These are phyloP conservation scores for Alternaria brassicicola DNA, from an alignment of 2,329 filamentous ascomycete species.

Conservation along the genomic window DNA sequence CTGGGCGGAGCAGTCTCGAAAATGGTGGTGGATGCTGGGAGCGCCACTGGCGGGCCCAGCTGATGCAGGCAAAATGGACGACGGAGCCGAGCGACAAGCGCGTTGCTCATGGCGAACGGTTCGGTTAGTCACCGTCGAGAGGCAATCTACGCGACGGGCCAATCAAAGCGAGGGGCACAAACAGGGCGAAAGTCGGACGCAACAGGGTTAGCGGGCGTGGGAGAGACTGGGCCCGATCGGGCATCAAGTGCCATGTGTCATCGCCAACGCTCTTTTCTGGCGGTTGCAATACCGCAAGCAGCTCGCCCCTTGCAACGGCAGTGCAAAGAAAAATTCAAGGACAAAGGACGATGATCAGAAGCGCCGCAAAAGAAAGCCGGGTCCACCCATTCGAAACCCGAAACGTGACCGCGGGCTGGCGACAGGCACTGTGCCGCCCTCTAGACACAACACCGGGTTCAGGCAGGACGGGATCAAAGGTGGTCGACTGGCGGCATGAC, in stretches of 20 bases:
- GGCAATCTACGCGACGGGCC: slow-evolving; percentile 36
- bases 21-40: slow-evolving; percentile 36
- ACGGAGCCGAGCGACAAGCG: slow-evolving; percentile 10
- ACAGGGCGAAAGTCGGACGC: slow-evolving; percentile 23
- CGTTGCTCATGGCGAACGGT: slow-evolving; percentile 15
- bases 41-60: slow-evolving; percentile 34
- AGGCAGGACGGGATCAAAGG: slow-evolving; percentile 31
- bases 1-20: slow-evolving; percentile 39
- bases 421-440: slow-evolving; percentile 27
- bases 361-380: slow-evolving; percentile 20
- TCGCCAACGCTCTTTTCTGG: slow-evolving; percentile 36
- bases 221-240: slow-evolving; percentile 26
- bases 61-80: slow-evolving; percentile 21
- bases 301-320: slow-evolving; percentile 31
- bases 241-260: slow-evolving; percentile 38
- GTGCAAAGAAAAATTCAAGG: slow-evolving; percentile 19
- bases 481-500: slow-evolving; percentile 37
- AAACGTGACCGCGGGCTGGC: slow-evolving; percentile 39
- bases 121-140: slow-evolving; percentile 37
- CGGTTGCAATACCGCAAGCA: slow-evolving; percentile 35
- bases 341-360: slow-evolving; percentile 21
- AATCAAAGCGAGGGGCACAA: slow-evolving; percentile 25
- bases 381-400: slow-evolving; percentile 41
- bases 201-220: slow-evolving; percentile 18
- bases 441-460: slow-evolving; percentile 31